Evolutionary conservation across 768 basidiomycete species (phyloP), one percentile per base, ranked within the genome.

Genomic region (Lentinula detonsa): DNA sequence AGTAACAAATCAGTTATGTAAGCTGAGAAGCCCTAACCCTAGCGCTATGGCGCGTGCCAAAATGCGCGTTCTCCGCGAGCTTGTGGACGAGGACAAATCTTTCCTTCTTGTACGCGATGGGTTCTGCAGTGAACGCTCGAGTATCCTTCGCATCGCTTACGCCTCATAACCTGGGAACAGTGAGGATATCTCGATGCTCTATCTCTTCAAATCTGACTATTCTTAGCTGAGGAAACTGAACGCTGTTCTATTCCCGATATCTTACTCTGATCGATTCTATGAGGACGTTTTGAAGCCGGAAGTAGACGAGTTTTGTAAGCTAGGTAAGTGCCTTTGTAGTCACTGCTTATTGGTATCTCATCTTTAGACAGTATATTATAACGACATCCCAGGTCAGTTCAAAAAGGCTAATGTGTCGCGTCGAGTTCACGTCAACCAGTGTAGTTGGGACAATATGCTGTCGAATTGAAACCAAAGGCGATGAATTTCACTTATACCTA

Each of bases 231-330:
- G 33, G 33, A 54, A 61, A 66, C 76, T 87, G 33, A 85, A 85
- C 65, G 85, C 86, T 2, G 90, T 94, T 43, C 81, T 95, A 45
- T 94, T 95, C 72, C 93, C 94, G 31, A 90, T 95, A 70, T 86
- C 86, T 67, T 96, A 95, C 72, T 87, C 87, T 71, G 89, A 92
- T 66, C 88, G 87, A 70, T 95, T 95, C 78, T 96, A 94, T 74
- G 75, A 82, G 67, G 90, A 90, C 68, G 85, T 95, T 63, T 73
- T 92, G 52, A 76, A 80, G 45, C 82, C 90, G 13, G 89, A 93
- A 62, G 80, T 88, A 15, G 93, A 95, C 67, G 84, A 88, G 18
- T 95, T 91, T 73, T 93, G 91, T 76, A 87, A 93, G 73, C 87
- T 95, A 65, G 81, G 93, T 94, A 66, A 67, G 90, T 78, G 58